Percentiles rank a stretch among this genome's conserved stretches.
Conservation (phyloP, 208 protist species). For the Trypanosoma caninum region DNA sequence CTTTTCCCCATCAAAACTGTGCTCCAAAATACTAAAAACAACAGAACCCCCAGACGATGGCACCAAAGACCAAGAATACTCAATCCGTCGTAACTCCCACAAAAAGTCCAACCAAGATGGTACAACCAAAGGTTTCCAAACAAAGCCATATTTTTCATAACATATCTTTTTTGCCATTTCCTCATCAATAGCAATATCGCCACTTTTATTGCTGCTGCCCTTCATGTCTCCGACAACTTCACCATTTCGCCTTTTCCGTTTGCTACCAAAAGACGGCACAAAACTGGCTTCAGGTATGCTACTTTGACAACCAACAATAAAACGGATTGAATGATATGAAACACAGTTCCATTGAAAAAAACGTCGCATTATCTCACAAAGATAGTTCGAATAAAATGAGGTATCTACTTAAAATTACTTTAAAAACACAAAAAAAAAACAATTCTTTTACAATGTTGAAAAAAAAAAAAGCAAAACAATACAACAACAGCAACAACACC, state of each 20-base stretch:
- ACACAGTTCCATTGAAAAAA: too few species aligned
- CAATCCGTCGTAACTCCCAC: conserved; percentile 50
- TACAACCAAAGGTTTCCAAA: conserved; percentile 60
- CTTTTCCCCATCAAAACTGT: conserved; percentile 40
- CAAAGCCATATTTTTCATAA: conserved; percentile 69
- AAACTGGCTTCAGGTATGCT: background rate
- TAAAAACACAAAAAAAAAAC: too few species aligned
- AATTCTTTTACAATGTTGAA: too few species aligned
- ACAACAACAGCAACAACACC: too few species aligned
- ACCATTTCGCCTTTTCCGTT: conserved; percentile 4
- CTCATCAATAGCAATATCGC: conserved; percentile 17
- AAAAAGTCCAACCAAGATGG: conserved; percentile 68
- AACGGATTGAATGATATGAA: too few species aligned
- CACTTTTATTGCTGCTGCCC: background rate
- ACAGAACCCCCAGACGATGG: conserved; percentile 43
- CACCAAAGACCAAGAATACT: conserved; percentile 57
- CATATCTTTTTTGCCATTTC: conserved; percentile 53
- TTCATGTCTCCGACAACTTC: background rate
- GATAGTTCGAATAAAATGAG: too few species aligned
- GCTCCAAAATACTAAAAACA: conserved; percentile 55
- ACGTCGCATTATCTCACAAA: too few species aligned
- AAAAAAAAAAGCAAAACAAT: too few species aligned
- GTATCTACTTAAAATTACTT: too few species aligned
- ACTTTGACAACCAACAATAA: background rate
- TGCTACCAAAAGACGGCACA: conserved; percentile 10